phyloP scores from a whole-genome alignment of 2,329 filamentous ascomycete species.

The Neonectria neomacrospora region DNA sequence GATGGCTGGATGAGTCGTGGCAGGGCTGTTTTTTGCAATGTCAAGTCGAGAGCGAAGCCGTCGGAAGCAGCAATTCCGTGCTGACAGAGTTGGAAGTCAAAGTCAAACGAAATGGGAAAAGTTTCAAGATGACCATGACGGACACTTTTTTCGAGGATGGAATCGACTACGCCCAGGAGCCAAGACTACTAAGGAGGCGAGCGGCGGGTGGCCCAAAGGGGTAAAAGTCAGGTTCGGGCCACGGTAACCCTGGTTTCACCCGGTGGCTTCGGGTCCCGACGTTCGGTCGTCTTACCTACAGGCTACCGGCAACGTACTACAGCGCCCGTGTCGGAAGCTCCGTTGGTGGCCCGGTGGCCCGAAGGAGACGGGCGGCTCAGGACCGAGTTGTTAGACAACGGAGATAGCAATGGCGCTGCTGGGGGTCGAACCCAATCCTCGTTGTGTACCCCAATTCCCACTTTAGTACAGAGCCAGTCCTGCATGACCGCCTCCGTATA shows the following conservation, averaged over 20 bases:
- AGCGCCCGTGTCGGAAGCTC: conserved; percentile 3
- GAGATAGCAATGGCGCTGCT: too few species aligned
- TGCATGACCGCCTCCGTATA: not conserved
- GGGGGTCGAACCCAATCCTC: too few species aligned
- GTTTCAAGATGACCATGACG: conserved; percentile 12
- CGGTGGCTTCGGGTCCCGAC: conserved; percentile 22
- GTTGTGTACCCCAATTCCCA: too few species aligned
- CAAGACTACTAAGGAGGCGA: conserved; percentile 31
- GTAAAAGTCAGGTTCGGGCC: conserved; percentile 31
- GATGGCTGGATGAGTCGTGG: conserved; percentile 18
- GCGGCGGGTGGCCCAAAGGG: conserved; percentile 30
- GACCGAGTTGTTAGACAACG: too few species aligned
- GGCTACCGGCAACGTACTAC: too few species aligned
- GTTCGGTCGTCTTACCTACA: not conserved
- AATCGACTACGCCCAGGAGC: conserved; percentile 3
- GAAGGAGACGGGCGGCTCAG: not conserved
- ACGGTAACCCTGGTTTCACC: conserved; percentile 41
- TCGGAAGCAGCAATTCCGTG: not conserved
- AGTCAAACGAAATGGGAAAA: not conserved
- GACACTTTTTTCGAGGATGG: not conserved
- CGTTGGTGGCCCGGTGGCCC: not conserved
- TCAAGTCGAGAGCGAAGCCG: not conserved
- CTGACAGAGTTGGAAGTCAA: not conserved
- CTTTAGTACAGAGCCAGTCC: too few species aligned
- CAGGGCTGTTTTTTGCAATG: not conserved